Evolutionary conservation across 345 rosid genomes (phyloP).

Genomic region (Arabidopsis thaliana): TAIR10.1 NC_003075.7:17670501-17671000

Average conservation of each 20-base stretch:
- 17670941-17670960: constrained; percentile 89
- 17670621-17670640: constrained; percentile 52
- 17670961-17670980: constrained; percentile 90
- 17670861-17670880: constrained; percentile 76
- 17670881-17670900: constrained; percentile 81
- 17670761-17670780: constrained; percentile 59
- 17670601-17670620: constrained; percentile 35
- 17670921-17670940: constrained; percentile 61
- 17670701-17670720: constrained; percentile 81
- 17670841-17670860: constrained; percentile 68
- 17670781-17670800: constrained; percentile 83
- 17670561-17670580: constrained; percentile 22
- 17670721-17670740: constrained; percentile 67
- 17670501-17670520: constrained; percentile 13
- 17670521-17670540: constrained; percentile 22
- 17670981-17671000: constrained; percentile 91
- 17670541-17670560: constrained; percentile 24
- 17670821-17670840: constrained; percentile 80
- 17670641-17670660: constrained; percentile 62
- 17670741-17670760: constrained; percentile 85
- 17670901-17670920: constrained; percentile 59
- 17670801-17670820: constrained; percentile 96
- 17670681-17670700: constrained; percentile 70
- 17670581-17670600: not conserved
- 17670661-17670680: constrained; percentile 70